phyloP scores from a whole-genome alignment of 768 basidiomycete species.

The Pilatotrama ljubarskyi region DNA sequence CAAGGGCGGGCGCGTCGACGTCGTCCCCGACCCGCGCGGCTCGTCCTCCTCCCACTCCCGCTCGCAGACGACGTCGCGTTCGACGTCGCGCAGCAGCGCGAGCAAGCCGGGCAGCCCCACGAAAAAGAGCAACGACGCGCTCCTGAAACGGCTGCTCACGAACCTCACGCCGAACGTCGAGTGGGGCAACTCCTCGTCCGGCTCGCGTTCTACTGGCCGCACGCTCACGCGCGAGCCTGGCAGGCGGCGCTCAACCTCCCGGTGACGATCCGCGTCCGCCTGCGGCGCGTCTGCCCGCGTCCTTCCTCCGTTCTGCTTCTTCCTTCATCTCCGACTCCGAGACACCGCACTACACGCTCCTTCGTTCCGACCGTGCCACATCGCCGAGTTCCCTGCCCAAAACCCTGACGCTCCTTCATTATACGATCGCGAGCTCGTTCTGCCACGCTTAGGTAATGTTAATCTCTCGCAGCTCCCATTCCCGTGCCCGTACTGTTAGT shows the following conservation, averaged over 20 bases:
- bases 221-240: slow-evolving; percentile 10
- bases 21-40: slow-evolving; percentile 14
- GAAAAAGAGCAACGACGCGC: slow-evolving; percentile 18
- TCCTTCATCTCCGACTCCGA: slow-evolving; percentile 15
- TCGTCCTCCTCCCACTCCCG: slow-evolving; percentile 5
- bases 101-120: slow-evolving; percentile 17
- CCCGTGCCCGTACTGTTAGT: neutral
- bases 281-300: neutral
- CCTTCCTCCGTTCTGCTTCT: neutral
- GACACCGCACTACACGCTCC: neutral
- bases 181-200: slow-evolving; percentile 12
- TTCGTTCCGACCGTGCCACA: slow-evolving; percentile 10
- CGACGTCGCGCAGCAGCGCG: slow-evolving; percentile 7
- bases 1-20: slow-evolving; percentile 22
- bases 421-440: neutral
- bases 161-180: slow-evolving; percentile 19
- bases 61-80: slow-evolving; percentile 8
- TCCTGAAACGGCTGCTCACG: slow-evolving; percentile 28
- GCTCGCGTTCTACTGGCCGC: slow-evolving; percentile 8
- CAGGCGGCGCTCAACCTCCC: slow-evolving; percentile 21
- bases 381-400: neutral
- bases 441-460: slow-evolving; percentile 10
- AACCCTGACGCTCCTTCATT: slow-evolving; percentile 12
- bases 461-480: neutral
- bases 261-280: slow-evolving; percentile 13